Base-by-base conservation (phyloP, 345 rosid genomes). In the Hirschfeldia incana region DNA sequence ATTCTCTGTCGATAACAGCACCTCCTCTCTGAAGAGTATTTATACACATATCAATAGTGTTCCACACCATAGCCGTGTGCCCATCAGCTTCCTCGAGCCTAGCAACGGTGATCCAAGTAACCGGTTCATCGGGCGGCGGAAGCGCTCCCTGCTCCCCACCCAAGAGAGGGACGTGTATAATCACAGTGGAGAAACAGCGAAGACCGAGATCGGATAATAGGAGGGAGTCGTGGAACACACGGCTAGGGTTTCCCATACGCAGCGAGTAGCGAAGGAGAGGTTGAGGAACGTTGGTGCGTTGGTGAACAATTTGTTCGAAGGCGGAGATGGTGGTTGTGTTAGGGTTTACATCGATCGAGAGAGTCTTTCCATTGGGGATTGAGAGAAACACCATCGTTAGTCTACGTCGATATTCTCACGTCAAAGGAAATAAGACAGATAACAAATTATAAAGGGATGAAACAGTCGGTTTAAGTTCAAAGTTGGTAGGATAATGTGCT, bases 301-400 rank as follows among this genome's bases (percentile, higher is more conserved):
- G 82, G 74, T 87, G 81, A 65, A 87, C 82, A 32, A 83, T 76
- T 75, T 69, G 85, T 21, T 87, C 86, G 75, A 91, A 90, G 71
- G 76, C 80, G 62, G 66, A 65, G 79, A 90, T 79, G 10, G 93
- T 88, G 74, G 94, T 80, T 78, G 86, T 58, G 42, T 65, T 78
- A 42, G 97, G 93, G 76, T 85, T 82, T 0, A 87, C 67, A 63
- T 88, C 71, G 4, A 93, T 21, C 65, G 83, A 81, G 0, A 89
- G 49, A 11, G 90, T 90, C 58, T 82, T 83, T 53, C 85, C 79
- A 67, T 78, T 80, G 11, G 94, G 94, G 4, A 84, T 46, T 72
- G 89, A 75, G 8, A 91, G 21, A 70, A 89, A 89, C 65, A 93
- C 92, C 97, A 90, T 89, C 37, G 37, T 69, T 1, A 0, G 49